Evolutionary conservation across 805 yeast species (phyloP).

Genomic region (Candida palmyrensis): DNA sequence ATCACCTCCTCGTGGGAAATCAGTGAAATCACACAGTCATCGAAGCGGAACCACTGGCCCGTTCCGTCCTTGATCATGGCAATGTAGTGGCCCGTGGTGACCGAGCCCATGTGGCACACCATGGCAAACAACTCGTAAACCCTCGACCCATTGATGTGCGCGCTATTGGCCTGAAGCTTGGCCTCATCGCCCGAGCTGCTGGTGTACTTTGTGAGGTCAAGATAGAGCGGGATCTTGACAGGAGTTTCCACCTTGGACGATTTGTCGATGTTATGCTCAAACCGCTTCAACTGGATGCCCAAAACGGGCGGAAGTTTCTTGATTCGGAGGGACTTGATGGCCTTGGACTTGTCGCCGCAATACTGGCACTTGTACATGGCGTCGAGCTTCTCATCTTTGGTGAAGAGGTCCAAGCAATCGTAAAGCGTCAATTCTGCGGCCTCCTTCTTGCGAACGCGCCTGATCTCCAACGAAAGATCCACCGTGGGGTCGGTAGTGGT

Average conservation of each 20-base stretch:
- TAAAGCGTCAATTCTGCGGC: constrained; percentile 33
- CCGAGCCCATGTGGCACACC: constrained; percentile 86
- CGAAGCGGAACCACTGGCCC: constrained; percentile 86
- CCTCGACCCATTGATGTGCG: constrained; percentile 24
- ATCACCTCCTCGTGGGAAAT: constrained; percentile 63
- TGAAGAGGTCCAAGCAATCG: constrained; percentile 72
- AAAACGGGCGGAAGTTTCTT: constrained; percentile 71
- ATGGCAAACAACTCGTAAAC: constrained; percentile 82
- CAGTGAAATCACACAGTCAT: constrained; percentile 76
- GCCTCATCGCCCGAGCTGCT: constrained; percentile 9
- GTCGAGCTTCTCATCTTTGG: constrained; percentile 72
- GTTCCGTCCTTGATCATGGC: constrained; percentile 68
- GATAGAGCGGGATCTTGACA: constrained; percentile 64
- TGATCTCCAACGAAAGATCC: constrained; percentile 80
- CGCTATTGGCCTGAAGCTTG: constrained; percentile 4
- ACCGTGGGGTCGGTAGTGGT: constrained; percentile 81
- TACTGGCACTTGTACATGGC: constrained; percentile 63
- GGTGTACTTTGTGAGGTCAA: constrained; percentile 65
- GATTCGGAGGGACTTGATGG: constrained; percentile 64
- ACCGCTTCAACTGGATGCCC: constrained; percentile 79
- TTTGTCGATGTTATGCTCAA: constrained; percentile 53
- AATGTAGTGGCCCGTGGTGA: constrained; percentile 93
- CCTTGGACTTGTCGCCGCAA: constrained; percentile 60
- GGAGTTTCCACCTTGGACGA: constrained; percentile 72
- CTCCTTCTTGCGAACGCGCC: constrained; percentile 21